Evolutionary conservation across 176 grass and related monocot species (phyloP).

Genomic region (Oryza nivara): DNA sequence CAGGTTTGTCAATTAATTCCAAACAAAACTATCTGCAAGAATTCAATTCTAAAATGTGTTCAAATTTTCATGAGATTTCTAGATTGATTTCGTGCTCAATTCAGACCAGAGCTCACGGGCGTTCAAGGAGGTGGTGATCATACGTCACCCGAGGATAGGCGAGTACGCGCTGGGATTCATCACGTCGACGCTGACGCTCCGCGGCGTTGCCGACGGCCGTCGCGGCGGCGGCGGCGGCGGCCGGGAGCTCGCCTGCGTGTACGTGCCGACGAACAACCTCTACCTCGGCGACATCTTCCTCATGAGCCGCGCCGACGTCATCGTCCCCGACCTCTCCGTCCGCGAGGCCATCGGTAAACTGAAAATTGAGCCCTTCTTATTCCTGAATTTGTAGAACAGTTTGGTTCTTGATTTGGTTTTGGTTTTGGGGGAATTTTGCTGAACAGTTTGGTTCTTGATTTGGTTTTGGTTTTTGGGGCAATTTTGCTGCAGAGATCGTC

Average conservation of each 20-base stretch:
- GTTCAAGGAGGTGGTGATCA: slow-evolving; percentile 87
- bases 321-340: slow-evolving; percentile 66
- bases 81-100: not conserved
- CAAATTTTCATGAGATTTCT: not conserved
- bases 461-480: not conserved
- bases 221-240: slow-evolving; percentile 9
- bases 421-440: not conserved
- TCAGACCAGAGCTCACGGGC: slow-evolving; percentile 69
- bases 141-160: slow-evolving; percentile 69
- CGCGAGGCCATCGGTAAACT: slow-evolving; percentile 71
- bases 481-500: slow-evolving; percentile 52
- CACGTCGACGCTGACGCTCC: slow-evolving; percentile 67
- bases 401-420: not conserved
- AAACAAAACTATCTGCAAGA: not conserved
- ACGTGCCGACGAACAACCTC: slow-evolving; percentile 80
- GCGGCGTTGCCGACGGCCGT: not conserved
- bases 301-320: slow-evolving; percentile 60
- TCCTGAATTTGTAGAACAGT: no score
- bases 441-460: not conserved
- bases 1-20: slow-evolving; percentile 35
- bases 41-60: not conserved
- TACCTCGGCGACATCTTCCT: slow-evolving; percentile 80
- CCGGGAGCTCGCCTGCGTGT: slow-evolving; percentile 70
- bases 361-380: not conserved
- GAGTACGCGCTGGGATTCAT: slow-evolving; percentile 85